Evolutionary conservation across 2,329 filamentous ascomycete genomes (phyloP).

Genomic region (Fusarium sp.): DNA sequence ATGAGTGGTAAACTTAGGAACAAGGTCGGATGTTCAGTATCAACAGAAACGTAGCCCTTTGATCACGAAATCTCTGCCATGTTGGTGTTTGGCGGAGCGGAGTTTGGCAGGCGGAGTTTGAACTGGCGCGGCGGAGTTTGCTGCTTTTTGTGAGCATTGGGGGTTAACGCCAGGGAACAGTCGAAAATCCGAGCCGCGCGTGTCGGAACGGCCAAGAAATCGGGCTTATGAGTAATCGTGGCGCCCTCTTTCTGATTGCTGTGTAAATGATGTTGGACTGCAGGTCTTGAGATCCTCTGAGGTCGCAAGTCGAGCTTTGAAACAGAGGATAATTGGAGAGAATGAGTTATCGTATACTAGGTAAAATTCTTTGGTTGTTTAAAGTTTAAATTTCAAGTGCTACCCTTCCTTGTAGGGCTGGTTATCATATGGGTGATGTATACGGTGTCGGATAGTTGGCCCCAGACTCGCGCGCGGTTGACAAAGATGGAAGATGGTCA

Average conservation of each 20-base stretch:
- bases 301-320: not conserved
- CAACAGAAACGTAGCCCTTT: no score
- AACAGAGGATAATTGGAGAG: not conserved
- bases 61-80: not conserved
- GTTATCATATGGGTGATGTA: no score
- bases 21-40: no score
- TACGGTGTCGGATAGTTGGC: not conserved
- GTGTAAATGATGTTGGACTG: not conserved
- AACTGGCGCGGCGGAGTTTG: not conserved
- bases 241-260: not conserved
- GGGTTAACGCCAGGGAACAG: not conserved
- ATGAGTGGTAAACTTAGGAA: no score
- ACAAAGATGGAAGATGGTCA: not conserved
- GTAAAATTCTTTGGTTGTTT: no score
- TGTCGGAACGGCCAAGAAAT: not conserved
- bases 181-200: not conserved
- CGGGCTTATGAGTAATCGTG: not conserved
- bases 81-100: not conserved
- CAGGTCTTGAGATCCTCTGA: not conserved
- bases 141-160: not conserved
- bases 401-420: not conserved
- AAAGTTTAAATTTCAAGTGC: not conserved
- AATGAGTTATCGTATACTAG: no score
- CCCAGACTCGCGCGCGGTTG: not conserved
- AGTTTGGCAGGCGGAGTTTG: not conserved